Conservation (phyloP, 257 asterid genomes). For the Nicotiana attenuata region DNA sequence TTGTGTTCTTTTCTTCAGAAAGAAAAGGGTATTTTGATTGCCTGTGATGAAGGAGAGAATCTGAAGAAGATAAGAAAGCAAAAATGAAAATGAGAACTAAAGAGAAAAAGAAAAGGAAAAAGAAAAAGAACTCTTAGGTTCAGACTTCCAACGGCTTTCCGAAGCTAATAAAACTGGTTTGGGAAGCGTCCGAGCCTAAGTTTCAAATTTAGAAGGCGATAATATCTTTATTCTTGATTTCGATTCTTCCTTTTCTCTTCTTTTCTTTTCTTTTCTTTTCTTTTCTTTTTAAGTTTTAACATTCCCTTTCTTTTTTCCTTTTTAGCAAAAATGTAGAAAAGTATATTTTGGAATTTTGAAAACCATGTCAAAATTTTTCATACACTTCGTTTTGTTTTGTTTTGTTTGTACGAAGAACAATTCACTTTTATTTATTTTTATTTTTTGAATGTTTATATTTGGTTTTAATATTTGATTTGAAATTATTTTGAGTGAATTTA, state of each 20-base stretch:
- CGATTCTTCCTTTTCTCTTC: neutral
- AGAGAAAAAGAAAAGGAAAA: neutral
- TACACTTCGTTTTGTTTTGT: neutral
- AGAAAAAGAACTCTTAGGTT: slow-evolving; percentile 3
- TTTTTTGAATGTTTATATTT: neutral
- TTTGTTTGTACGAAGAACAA: neutral
- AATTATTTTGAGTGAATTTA: neutral
- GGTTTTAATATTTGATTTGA: neutral
- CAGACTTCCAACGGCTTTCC: slow-evolving; percentile 39
- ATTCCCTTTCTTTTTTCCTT: neutral
- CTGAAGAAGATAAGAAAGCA: neutral
- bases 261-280: neutral
- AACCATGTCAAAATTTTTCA: neutral
- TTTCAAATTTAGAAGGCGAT: slow-evolving; percentile 6
- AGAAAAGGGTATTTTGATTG: neutral
- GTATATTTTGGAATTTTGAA: neutral
- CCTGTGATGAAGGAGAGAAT: neutral
- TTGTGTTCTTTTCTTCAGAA: neutral
- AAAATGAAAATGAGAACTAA: neutral
- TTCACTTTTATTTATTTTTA: too few species aligned
- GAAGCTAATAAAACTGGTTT: slow-evolving; percentile 14
- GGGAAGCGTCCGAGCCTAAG: neutral
- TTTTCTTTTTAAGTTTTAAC: too few species aligned
- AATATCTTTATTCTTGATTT: neutral
- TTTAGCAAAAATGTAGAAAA: neutral